Base-by-base conservation (phyloP, 2,329 filamentous ascomycete genomes). In the Alternaria solani region DNA sequence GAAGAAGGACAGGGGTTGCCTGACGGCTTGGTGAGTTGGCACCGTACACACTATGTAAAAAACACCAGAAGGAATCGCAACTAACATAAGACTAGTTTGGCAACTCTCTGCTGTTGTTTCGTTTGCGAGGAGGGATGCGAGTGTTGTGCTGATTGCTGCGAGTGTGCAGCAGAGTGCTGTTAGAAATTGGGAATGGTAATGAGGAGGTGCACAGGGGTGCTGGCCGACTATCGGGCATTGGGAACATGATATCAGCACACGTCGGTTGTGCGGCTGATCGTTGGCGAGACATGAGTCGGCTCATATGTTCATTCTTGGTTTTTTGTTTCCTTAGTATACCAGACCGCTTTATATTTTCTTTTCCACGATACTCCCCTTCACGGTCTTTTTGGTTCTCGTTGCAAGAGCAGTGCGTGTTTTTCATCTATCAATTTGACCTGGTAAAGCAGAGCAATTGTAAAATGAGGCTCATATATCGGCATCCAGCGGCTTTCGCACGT, bases 41-140 rank as follows among this genome's bases (percentile, higher is more conserved):
- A 28, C 2, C 20, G 32, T 36, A 36, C 14, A 30, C 7, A 8
- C 4, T 9, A 7, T 23, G 20, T 2, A 23, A 23, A 7, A 20
- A 28, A 18, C 3, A n/a, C n/a, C n/a, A n/a, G 5, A 18, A 11
- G 23, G 18, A 3, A 47, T 11, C 26, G 8, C 11, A 20, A 51
- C 61, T 67, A 54, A 69, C 48, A 20, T 6, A 30, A 5, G 16
- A 44, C 42, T 46, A 74, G 74, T 65, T 46, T 78, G 48, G 75
- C 75, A 4, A 67, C 70, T 4, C 62, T 89, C 38, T 89, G 87
- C 79, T 89, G 87, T 74, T 89, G 87, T 71, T 89, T 87, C 76
- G 81, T 89, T 28, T 88, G 85, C 69, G 87, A 88, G 71, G 87
- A 89, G 76, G 82, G 84, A 28, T 89, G 87, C 69, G 87, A 88